Evolutionary conservation across 2,329 filamentous ascomycete species (phyloP).

Genomic region (Botryotinia globosa): DNA sequence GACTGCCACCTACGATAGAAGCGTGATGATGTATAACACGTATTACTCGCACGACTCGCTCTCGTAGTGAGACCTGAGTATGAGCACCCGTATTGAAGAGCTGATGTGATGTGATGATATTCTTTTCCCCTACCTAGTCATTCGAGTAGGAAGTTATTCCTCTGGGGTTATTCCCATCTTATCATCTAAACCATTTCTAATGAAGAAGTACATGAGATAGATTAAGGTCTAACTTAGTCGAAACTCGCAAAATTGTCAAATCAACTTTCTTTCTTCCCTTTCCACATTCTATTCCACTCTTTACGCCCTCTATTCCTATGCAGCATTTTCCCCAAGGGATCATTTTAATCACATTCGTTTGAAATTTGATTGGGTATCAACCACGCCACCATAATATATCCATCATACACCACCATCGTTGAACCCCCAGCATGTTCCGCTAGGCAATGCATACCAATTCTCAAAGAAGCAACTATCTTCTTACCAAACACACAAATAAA

Average conservation of each 20-base stretch:
- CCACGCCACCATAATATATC: neutral
- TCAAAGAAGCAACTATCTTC: neutral
- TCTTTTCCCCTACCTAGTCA: neutral
- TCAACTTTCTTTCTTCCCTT: neutral
- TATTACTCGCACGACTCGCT: neutral
- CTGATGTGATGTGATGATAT: conserved; percentile 1
- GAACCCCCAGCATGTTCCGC: neutral
- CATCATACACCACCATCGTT: neutral
- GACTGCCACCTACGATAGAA: neutral
- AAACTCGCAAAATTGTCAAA: neutral
- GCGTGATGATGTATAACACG: neutral
- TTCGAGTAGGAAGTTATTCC: neutral
- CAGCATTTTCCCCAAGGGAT: neutral
- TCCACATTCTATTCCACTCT: neutral
- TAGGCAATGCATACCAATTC: neutral
- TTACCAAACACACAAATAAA: neutral
- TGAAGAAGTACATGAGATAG: neutral
- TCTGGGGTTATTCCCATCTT: neutral
- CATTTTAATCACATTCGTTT: neutral
- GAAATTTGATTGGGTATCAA: neutral
- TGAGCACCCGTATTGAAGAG: neutral
- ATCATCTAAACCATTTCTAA: neutral
- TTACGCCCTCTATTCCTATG: neutral
- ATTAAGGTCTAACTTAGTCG: conserved; percentile 2
- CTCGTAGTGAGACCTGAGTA: conserved; percentile 4